Evolutionary conservation across 2,329 filamentous ascomycete species (phyloP), one percentile per base, ranked within the genome.

Genomic region (Intubia oerlemansii): DNA sequence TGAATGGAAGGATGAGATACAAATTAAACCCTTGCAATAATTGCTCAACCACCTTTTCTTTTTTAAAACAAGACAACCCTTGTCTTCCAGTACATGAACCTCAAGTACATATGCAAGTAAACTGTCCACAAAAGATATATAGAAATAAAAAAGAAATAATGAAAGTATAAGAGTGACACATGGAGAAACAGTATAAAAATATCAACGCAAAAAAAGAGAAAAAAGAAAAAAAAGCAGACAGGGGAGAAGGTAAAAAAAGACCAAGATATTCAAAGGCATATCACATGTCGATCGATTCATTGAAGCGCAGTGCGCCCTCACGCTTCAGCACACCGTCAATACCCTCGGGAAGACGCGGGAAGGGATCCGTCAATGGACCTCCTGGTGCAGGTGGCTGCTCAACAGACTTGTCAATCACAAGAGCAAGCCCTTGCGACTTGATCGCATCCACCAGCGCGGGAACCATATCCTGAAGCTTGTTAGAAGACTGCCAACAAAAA

Each of bases 381-480:
- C 47, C 44, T 27, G 41, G 29, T 12, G 54, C 48, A 10, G 50
- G 48, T 24, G 40, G 51, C 28, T 47, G 41, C 36, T 73, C 66
- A 32, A 68, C 62, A 5, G 78, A 80, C 39, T 77, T 80, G 46
- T 98, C 85, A 29, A 80, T 76, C 11, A 98, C 84, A 21, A 98
- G 64, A 5, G 91, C 85, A 28, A 98, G 60, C 16, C 88, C 85
- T 27, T 91, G 78, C 16, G 82, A 81, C 51, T 95, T 95, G 53
- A 98, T 85, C 3, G 84, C 80, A 39, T 90, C 80, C 30, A 91
- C 73, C 26, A 98, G 62, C 3, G 84, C 80, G 1, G 88, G 88
- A 7, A 93, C 84, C 56, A 92, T 81, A 36, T 90, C 79, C 82
- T 91, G 35, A 25, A 22, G 23, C 17, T 23, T 21, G 27, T 21